These are phyloP conservation scores for Phytophthora colocasiae DNA, from an alignment of 352 stramenopile genomes.

Conservation along the genomic window DNA sequence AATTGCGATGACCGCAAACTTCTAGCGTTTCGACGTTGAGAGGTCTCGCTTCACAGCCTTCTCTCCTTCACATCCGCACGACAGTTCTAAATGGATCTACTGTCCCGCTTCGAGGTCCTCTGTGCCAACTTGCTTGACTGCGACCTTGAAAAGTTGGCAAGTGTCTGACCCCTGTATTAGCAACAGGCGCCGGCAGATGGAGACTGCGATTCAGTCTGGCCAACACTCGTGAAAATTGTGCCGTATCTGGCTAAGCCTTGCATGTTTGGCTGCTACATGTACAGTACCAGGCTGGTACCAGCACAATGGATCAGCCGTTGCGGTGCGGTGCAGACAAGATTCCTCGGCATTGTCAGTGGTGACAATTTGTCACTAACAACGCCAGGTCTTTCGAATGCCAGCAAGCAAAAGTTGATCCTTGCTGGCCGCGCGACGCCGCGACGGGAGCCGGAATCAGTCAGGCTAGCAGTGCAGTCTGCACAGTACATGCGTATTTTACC, in stretches of 20 bases:
- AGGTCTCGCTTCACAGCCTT: slow-evolving; percentile 1
- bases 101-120: slow-evolving; percentile 10
- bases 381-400: background rate
- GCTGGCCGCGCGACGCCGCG: slow-evolving; percentile 13
- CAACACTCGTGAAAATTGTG: background rate
- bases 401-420: slow-evolving; percentile 19
- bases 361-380: too few relatives aligned
- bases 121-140: background rate
- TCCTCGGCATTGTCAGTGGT: too few relatives aligned
- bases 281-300: too few relatives aligned
- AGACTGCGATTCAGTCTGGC: slow-evolving; percentile 14
- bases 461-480: too few relatives aligned
- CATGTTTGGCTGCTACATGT: too few relatives aligned
- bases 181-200: slow-evolving; percentile 14
- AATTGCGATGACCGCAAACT: background rate
- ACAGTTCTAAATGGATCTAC: slow-evolving; percentile 3
- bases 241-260: background rate
- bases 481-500: too few relatives aligned
- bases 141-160: too few relatives aligned
- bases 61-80: slow-evolving; percentile 16
- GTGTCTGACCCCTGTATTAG: slow-evolving; percentile 6
- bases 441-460: slow-evolving; percentile 12
- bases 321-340: background rate
- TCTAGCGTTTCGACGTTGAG: background rate
- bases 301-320: background rate